Conservation (phyloP, 352 stramenopile species). For the Phytopythium chamaehyphon region DNA sequence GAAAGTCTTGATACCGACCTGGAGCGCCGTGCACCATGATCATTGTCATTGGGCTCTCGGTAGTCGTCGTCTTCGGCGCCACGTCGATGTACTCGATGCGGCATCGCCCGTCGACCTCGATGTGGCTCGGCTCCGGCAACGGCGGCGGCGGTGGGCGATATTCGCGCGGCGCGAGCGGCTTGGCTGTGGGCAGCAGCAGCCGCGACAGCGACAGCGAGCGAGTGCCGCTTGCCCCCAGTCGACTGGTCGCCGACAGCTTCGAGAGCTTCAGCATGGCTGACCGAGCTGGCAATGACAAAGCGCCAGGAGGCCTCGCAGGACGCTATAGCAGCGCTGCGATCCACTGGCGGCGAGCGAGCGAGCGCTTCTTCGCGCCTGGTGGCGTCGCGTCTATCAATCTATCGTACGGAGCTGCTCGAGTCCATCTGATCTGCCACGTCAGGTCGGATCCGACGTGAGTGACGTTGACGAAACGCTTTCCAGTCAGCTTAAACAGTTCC, state of each 20-base stretch:
- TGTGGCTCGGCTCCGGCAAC: constrained; percentile 22
- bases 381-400: background rate
- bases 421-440: background rate
- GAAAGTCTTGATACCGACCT: constrained; percentile 50
- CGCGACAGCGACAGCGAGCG: background rate
- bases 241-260: background rate
- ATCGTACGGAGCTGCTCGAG: background rate
- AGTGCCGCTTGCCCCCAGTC: background rate
- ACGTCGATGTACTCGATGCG: constrained; percentile 35
- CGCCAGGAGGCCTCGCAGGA: background rate
- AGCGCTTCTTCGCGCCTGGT: constrained; percentile 1
- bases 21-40: constrained; percentile 56
- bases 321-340: constrained; percentile 5
- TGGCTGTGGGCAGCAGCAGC: constrained; percentile 5
- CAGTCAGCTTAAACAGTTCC: background rate
- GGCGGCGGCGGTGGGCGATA: constrained; percentile 13
- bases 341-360: background rate
- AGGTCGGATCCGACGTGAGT: constrained; percentile 2
- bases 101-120: constrained; percentile 25
- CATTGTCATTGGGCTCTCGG: constrained; percentile 22
- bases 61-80: constrained; percentile 1
- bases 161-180: constrained; percentile 3
- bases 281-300: background rate
- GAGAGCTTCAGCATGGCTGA: constrained; percentile 1
- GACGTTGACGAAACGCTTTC: no score